Base-by-base conservation (phyloP, 225 moss, liverwort and hornwort species). In the Polytrichum commune region DNA sequence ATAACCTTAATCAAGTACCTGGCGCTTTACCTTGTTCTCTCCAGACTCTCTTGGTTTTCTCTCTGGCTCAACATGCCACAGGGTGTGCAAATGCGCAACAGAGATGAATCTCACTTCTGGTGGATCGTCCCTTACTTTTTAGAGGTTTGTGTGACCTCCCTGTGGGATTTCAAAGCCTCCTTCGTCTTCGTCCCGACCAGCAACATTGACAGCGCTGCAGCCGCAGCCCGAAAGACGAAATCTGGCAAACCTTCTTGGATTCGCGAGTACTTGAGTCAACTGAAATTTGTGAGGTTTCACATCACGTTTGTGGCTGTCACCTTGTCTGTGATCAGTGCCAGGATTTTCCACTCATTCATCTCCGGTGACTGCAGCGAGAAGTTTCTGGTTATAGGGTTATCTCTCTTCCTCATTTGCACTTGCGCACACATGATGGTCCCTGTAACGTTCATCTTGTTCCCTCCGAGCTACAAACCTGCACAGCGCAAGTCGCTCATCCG, bases 91-190 rank as follows among this genome's bases (percentile, higher is more conserved):
- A 75, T 76, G 53, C 78, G 83, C 5, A 89, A 86, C 73, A 67
- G 86, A 5, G 89, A 89, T 38, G 89, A 89, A 70, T 89, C 86
- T 5, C 76, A 75, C 26, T 83, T 86, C 71, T 89, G 86, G 89
- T 86, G 89, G 89, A 86, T 84, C 76, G 78, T 75, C 23, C 86
- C 89, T 5, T 83, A 64, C 68, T 86, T 77, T 69, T 18, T 65
- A 25, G 69, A 70, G 29, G 81, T 86, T 82, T 71, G 83, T 60
- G 3, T 75, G 10, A 54, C 81, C 5, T 29, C 69, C 16, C 8
- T 80, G 24, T 29, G 73, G 65, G 18, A 46, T 55, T 84, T 65
- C 83, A 71, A 69, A n/a, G 63, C 79, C 55, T 79, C 83, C 19
- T 89, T 83, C 75, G 68, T 71, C 22, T 89, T 89, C 57, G 71